Base-by-base conservation (phyloP, 2,329 filamentous ascomycete genomes). In the Cladosporium halotolerans region DNA sequence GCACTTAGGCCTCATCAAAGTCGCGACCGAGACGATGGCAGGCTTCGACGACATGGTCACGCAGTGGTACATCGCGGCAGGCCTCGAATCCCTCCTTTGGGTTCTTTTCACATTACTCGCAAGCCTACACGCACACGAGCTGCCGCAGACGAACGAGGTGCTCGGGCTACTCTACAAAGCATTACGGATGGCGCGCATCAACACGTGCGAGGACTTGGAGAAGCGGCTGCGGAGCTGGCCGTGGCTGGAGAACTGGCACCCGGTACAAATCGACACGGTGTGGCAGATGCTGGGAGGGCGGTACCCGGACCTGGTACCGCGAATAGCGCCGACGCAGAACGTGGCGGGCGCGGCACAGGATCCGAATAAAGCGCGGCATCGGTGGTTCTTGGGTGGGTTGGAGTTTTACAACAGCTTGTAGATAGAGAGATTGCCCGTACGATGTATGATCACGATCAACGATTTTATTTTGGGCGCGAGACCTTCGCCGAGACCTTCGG, bases 321-420 rank as follows among this genome's bases (percentile, higher is more conserved):
- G 33, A 18, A 36, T 51, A 31, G 23, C 40, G 9, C 36, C 23
- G 23, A 11, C 16, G n/a, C 36, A 14, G 13, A 39, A 39, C 16
- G 36, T 39, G 9, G 13, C 34, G 36, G 18, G 40, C 48, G 16
- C 41, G 11, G n/a, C 16, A 9, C 11, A 39, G 36, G 48, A 51
- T 34, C 48, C 48, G 14, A 38, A 43, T 10, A 51, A 51, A 38
- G 48, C 48, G 9, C 40, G 48, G 28, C 48, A 51, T 31, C 34
- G 48, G 18, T 51, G 48, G 48, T 51, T 51, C n/a, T 9, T 51
- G 3, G 48, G 48, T 31, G 48, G 48, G 9, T 31, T 51, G 32
- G 48, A 51, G 16, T 51, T 51, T 13, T 51, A 44, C 40, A 51
- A 51, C 14, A 51, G 48, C n/a, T 19, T 51, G 10, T 51, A 44